Percentiles rank a stretch among this genome's conserved stretches.
These are phyloP conservation scores for Pythium coloratum DNA, from an alignment of 352 stramenopile genomes.

Conservation along the genomic window DNA sequence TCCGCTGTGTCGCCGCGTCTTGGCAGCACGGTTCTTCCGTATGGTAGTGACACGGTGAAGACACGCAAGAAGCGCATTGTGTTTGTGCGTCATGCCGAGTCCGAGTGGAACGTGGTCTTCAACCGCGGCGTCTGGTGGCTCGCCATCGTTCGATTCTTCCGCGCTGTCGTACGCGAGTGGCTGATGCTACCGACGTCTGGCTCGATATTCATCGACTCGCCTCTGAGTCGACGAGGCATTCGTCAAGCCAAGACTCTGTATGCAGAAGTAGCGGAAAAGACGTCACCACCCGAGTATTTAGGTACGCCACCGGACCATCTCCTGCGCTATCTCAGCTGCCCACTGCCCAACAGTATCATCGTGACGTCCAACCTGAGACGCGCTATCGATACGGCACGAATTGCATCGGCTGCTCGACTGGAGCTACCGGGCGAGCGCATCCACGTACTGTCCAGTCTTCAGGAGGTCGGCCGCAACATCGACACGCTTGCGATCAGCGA, in stretches of 20 bases:
- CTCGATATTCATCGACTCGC: slow-evolving; percentile 86
- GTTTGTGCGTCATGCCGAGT: slow-evolving; percentile 87
- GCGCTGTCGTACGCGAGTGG: slow-evolving; percentile 63
- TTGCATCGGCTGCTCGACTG: slow-evolving; percentile 66
- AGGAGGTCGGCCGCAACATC: slow-evolving; percentile 86
- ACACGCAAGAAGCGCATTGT: slow-evolving; percentile 57
- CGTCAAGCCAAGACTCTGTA: slow-evolving; percentile 61
- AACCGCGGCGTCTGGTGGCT: slow-evolving; percentile 67
- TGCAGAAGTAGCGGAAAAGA: slow-evolving; percentile 38
- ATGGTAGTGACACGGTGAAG: slow-evolving; percentile 11
- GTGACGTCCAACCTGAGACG: slow-evolving; percentile 75
- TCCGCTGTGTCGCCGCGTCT: slow-evolving; percentile 7
- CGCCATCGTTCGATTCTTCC: slow-evolving; percentile 47
- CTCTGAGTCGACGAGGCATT: slow-evolving; percentile 60
- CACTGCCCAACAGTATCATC: slow-evolving; percentile 57
- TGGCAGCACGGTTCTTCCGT: neutral
- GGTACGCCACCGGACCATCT: slow-evolving; percentile 25
- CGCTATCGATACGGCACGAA: slow-evolving; percentile 77
- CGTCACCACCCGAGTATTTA: slow-evolving; percentile 21
- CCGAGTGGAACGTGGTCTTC: slow-evolving; percentile 88
- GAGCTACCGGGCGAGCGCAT: slow-evolving; percentile 57
- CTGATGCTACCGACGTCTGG: slow-evolving; percentile 61
- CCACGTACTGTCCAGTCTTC: slow-evolving; percentile 78
- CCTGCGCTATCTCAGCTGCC: slow-evolving; percentile 48
- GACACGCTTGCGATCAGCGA: slow-evolving; percentile 80